phyloP scores from a whole-genome alignment of 75 land plant species.

The Chamaecyparis obtusa region DNA sequence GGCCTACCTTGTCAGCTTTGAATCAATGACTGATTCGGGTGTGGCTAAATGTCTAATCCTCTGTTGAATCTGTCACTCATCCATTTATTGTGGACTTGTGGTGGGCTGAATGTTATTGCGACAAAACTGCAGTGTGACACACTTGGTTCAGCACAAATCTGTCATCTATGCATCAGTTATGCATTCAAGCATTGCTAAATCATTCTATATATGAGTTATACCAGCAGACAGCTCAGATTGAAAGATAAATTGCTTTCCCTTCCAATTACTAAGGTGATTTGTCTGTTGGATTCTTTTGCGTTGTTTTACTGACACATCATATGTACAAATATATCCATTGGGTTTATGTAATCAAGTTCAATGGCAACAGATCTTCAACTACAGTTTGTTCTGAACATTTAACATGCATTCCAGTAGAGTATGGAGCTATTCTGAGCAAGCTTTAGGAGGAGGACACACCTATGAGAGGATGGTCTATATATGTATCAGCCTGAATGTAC shows the following conservation, averaged over 20 bases:
- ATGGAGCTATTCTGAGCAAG: no score
- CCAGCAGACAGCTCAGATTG: background rate
- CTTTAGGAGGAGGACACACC: no score
- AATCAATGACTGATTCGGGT: no score
- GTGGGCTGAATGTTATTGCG: background rate
- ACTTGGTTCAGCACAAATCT: background rate
- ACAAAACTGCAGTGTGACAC: background rate
- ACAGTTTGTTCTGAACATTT: background rate
- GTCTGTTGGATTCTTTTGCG: background rate
- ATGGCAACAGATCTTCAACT: background rate
- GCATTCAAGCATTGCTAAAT: background rate
- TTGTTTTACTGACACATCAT: background rate
- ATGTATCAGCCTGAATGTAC: no score
- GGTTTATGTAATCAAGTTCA: background rate
- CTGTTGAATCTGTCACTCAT: no score
- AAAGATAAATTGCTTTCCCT: background rate
- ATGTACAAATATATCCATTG: background rate
- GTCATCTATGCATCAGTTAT: background rate
- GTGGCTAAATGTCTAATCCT: no score
- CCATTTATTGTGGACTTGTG: background rate
- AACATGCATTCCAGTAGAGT: background rate
- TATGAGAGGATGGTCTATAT: no score
- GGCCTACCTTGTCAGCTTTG: no score
- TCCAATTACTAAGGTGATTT: background rate
- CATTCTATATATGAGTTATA: background rate